phyloP scores from a whole-genome alignment of 192 early-diverging fungal species.

The Chytriomyces confervae region DNA sequence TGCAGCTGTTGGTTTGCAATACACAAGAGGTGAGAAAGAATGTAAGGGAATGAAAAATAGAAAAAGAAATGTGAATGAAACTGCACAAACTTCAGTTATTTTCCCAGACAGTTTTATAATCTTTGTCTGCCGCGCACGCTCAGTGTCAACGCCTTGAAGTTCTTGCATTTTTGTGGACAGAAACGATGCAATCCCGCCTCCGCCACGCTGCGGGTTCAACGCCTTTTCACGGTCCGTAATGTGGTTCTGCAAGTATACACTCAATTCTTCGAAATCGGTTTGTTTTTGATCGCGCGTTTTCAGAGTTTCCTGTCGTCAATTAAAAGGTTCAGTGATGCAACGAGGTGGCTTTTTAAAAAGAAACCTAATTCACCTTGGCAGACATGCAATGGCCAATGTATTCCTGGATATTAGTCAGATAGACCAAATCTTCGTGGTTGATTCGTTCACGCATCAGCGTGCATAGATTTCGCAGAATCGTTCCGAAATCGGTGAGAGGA shows the following conservation, averaged over 20 bases:
- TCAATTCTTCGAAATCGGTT: conserved; percentile 90
- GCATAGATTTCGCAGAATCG: conserved; percentile 73
- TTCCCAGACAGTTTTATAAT: conserved; percentile 73
- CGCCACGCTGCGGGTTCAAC: conserved; percentile 67
- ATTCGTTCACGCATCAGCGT: conserved; percentile 68
- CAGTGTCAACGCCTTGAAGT: conserved; percentile 84
- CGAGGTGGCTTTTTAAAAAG: background rate
- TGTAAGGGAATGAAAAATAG: background rate
- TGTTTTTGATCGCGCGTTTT: conserved; percentile 92
- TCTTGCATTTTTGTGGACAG: conserved; percentile 89
- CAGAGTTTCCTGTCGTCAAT: conserved; percentile 64
- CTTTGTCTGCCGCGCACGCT: conserved; percentile 78
- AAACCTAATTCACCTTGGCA: conserved; percentile 62
- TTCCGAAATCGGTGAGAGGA: conserved; percentile 76
- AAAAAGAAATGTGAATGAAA: too few relatives aligned
- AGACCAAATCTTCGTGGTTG: conserved; percentile 69
- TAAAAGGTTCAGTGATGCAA: conserved; percentile 4
- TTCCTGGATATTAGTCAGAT: conserved; percentile 80
- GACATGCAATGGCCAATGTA: conserved; percentile 82
- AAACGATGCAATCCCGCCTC: conserved; percentile 71
- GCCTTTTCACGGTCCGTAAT: conserved; percentile 75
- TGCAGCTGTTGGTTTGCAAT: conserved; percentile 63
- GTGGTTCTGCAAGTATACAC: conserved; percentile 75
- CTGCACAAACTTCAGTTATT: conserved; percentile 67
- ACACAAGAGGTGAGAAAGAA: conserved; percentile 7